Evolutionary conservation across 83 land plant genomes (phyloP), one percentile per base, ranked within the genome.

Genomic region (Picea mariana): DNA sequence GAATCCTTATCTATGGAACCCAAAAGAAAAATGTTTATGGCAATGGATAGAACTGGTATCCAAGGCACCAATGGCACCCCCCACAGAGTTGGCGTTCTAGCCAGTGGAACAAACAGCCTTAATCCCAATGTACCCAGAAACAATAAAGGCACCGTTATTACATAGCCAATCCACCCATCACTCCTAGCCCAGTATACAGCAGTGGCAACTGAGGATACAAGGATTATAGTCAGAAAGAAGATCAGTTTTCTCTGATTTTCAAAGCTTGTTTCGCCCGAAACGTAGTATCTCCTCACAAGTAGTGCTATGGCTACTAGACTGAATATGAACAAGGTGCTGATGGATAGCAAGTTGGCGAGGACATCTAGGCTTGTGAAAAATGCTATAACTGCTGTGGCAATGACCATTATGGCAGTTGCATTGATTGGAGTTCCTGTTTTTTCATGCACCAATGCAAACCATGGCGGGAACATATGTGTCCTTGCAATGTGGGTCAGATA

Each of bases 61-160:
- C 97, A 98, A 12, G 99, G 99, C 75, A 98, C 95, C 67, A 94
- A 75, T 62, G 99, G 99, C 13, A 92, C 96, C 11, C 99, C 99
- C 99, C 99, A 98, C 17, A 93, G 72, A 82, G 85, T 86, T 8
- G 99, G 97, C 23, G 49, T 47, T 61, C 97, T 82, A 12, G 95
- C 90, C 68, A 83, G 85, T 17, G 93, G 93, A 61, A 98, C 91
- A 63, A 89, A 72, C 40, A 88, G 5, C 16, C n/a, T 5, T 61
- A 98, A 81, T 17, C 83, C 91, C 44, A 87, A 3, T 6, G 99
- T 96, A 5, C 89, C 89, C 13, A 91, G 15, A 11, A 90, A 62
- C 99, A 97, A 94, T 18, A 94, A 59, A 4, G 97, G 92, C 3
- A 89, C 82, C 0, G 93, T 92, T 0, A 98, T 79, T 2, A 61